phyloP scores from a whole-genome alignment of 139 green algal genomes.

The Monoraphidium neglectum region DNA sequence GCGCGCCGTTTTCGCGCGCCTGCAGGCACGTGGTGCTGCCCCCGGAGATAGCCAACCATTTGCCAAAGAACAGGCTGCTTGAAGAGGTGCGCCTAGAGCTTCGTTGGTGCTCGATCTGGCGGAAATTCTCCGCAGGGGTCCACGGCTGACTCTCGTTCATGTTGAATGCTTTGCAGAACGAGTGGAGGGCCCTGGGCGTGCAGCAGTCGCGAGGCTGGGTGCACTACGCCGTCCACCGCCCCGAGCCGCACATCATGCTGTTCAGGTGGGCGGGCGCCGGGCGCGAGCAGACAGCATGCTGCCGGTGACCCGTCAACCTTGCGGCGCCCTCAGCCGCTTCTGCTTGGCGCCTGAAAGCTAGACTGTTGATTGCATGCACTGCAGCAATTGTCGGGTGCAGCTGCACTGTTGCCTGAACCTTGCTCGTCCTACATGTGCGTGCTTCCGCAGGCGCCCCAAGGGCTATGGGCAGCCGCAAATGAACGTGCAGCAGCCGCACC shows the following conservation, averaged over 20 bases:
- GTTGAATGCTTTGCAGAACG: no score
- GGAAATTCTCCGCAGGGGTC: no score
- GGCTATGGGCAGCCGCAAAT: slow-evolving; percentile 50
- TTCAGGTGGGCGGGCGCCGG: slow-evolving; percentile 71
- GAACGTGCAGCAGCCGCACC: not conserved
- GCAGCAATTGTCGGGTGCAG: no score
- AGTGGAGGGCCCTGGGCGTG: slow-evolving; percentile 95
- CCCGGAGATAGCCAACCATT: slow-evolving; percentile 82
- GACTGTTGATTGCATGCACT: no score
- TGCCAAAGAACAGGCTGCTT: slow-evolving; percentile 92
- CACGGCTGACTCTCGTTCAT: no score
- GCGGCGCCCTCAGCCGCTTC: no score
- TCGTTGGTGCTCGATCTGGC: no score
- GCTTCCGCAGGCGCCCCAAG: slow-evolving; percentile 56
- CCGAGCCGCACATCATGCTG: slow-evolving; percentile 98
- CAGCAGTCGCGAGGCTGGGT: slow-evolving; percentile 98
- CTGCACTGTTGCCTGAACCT: not conserved
- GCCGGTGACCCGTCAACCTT: no score
- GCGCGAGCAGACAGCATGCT: no score
- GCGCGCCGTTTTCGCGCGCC: not conserved
- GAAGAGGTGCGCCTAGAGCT: slow-evolving; percentile 84
- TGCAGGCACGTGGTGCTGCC: slow-evolving; percentile 96
- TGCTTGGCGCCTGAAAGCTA: not conserved
- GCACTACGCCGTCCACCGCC: slow-evolving; percentile 94
- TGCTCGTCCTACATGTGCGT: not conserved